A percentile compares a stretch with the other conserved stretches of the same genome.
These are phyloP conservation scores for Globisporangium paddicum DNA, from an alignment of 352 stramenopile species.

Conservation along the genomic window DNA sequence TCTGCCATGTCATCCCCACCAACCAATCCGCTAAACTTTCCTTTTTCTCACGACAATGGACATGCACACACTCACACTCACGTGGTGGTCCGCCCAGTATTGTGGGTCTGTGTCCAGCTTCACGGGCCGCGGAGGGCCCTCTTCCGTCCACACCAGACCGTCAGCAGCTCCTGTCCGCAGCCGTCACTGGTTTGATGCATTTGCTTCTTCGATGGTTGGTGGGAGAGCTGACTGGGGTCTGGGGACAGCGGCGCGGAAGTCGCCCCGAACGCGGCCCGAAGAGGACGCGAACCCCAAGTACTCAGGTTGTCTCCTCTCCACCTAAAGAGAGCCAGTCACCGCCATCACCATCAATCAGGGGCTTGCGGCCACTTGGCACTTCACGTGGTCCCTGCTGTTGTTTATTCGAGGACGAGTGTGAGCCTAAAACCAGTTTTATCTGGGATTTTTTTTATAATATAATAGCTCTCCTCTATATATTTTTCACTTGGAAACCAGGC, in stretches of 20 bases:
- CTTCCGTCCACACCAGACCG: neutral
- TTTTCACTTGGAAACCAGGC: neutral
- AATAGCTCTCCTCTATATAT: no score
- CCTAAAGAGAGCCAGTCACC: slow-evolving; percentile 4
- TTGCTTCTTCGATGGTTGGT: neutral
- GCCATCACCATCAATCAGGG: neutral
- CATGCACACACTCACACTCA: neutral
- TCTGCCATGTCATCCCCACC: neutral
- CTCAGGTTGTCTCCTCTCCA: neutral
- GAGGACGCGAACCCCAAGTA: neutral
- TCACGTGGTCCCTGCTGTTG: no score
- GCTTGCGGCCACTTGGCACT: neutral
- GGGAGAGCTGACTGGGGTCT: slow-evolving; percentile 4
- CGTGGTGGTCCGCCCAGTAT: neutral
- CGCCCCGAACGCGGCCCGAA: slow-evolving; percentile 3
- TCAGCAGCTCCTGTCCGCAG: no score
- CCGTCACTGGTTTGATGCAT: neutral
- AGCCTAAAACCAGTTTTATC: no score
- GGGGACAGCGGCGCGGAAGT: neutral
- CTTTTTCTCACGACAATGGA: neutral
- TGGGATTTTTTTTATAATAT: no score
- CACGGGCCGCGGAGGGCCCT: neutral
- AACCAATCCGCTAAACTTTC: neutral
- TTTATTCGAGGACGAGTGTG: neutral
- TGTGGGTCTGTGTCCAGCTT: neutral